Evolutionary conservation across 768 basidiomycete species (phyloP).

Genomic region (Russula earlei): DNA sequence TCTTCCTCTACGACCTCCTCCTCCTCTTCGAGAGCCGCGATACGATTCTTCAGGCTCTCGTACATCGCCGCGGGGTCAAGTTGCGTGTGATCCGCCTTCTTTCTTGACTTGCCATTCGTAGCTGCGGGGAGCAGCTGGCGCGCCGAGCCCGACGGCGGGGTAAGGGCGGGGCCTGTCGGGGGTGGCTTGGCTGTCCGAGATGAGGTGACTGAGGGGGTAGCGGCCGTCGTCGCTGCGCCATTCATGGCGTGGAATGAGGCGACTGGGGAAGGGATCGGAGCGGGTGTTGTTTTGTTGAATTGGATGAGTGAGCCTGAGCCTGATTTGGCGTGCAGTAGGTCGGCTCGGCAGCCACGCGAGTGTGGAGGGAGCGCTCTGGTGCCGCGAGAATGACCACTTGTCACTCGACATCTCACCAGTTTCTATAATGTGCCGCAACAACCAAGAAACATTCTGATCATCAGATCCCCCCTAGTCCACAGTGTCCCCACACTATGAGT

Average conservation of each 20-base stretch:
- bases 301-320: background rate
- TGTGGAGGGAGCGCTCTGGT: conserved; percentile 5
- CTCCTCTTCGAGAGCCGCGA: conserved; percentile 84
- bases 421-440: too few species aligned
- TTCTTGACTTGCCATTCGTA: conserved; percentile 38
- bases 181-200: conserved; percentile 22
- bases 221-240: conserved; percentile 4
- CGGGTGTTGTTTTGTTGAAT: too few species aligned
- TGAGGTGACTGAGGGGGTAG: conserved; percentile 1
- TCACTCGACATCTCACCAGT: too few species aligned
- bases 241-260: background rate
- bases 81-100: conserved; percentile 55
- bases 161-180: conserved; percentile 27
- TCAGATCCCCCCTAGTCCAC: too few species aligned
- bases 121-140: conserved; percentile 36
- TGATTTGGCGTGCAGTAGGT: too few species aligned
- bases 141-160: conserved; percentile 31
- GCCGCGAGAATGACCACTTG: background rate
- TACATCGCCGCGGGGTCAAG: conserved; percentile 83
- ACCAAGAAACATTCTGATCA: too few species aligned
- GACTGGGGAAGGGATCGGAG: background rate
- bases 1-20: conserved; percentile 83
- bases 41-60: conserved; percentile 79
- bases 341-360: conserved; percentile 4
- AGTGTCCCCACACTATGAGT: too few species aligned